A percentile compares a stretch with the other conserved stretches of the same genome.
Evolutionary conservation across 805 yeast genomes (phyloP).

Genomic region (Saccharomycopsis fibuligera): DNA sequence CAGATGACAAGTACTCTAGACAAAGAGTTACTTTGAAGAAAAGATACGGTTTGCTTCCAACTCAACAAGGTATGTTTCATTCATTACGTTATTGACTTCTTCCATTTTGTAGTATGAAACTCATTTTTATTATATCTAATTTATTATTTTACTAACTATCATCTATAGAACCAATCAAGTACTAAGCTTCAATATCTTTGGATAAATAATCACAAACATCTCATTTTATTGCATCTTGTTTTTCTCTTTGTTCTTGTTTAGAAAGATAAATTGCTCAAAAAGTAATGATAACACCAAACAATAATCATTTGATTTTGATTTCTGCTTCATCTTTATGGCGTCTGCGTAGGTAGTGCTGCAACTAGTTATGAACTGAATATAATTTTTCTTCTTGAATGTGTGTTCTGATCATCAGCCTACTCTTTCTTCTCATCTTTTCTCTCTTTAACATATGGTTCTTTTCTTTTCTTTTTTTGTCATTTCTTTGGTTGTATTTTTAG

Average conservation of each 20-base stretch:
- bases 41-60: constrained; percentile 83
- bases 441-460: too few species aligned
- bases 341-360: too few species aligned
- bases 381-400: too few species aligned
- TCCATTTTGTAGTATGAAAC: not conserved
- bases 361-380: too few species aligned
- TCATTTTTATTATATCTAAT: not conserved
- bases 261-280: too few species aligned
- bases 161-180: not conserved
- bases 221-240: too few species aligned
- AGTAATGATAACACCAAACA: too few species aligned
- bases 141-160: not conserved
- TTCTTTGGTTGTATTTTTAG: not conserved
- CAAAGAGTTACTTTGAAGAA: constrained; percentile 98
- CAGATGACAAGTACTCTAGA: constrained; percentile 98
- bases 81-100: not conserved
- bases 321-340: too few species aligned
- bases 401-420: too few species aligned
- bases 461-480: not conserved
- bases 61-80: constrained; percentile 45
- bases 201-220: too few species aligned
- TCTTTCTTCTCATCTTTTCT: not conserved
- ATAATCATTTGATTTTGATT: too few species aligned
- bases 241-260: too few species aligned
- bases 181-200: not conserved